A percentile compares a stretch with the other conserved stretches of the same genome.
Evolutionary conservation across 2,329 filamentous ascomycete genomes (phyloP).

Genomic region (Sporothrix dimorphospora): DNA sequence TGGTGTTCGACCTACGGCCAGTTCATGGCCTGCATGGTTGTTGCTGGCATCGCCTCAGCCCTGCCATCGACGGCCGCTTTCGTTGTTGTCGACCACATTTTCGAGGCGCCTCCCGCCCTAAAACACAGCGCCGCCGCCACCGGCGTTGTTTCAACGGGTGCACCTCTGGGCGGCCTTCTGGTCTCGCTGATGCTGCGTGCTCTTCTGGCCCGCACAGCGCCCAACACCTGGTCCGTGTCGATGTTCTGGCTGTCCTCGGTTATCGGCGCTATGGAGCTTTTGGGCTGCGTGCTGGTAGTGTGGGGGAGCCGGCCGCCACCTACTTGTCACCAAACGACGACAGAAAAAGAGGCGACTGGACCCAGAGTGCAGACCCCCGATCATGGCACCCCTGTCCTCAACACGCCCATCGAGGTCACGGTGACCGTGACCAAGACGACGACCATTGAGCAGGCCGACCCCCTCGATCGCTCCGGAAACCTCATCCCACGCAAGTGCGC

Average conservation of each 20-base stretch:
- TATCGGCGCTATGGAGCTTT: constrained; percentile 33
- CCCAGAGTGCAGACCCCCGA: background rate
- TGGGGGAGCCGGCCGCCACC: background rate
- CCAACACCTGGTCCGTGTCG: constrained; percentile 34
- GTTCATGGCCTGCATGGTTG: constrained; percentile 39
- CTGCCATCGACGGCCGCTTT: constrained; percentile 37
- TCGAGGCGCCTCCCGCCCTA: background rate
- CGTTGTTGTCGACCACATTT: constrained; percentile 39
- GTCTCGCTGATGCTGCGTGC: constrained; percentile 38
- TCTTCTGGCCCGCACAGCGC: constrained; percentile 33
- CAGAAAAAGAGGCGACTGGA: background rate
- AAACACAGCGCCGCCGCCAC: constrained; percentile 32
- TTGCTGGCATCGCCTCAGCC: constrained; percentile 38
- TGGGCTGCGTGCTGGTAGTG: constrained; percentile 34
- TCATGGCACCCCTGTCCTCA: background rate
- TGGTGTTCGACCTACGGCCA: constrained; percentile 38
- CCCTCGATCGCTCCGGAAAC: background rate
- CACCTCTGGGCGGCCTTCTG: constrained; percentile 40
- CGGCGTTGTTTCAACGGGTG: constrained; percentile 38
- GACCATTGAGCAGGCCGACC: background rate
- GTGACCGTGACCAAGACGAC: background rate
- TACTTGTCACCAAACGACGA: background rate
- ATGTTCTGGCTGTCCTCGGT: constrained; percentile 36
- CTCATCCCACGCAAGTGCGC: background rate
- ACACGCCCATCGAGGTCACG: background rate